Percentiles rank a stretch among this genome's conserved stretches.
phyloP scores from a whole-genome alignment of 306 rosid species.

The Hippophae rhamnoides region DNA sequence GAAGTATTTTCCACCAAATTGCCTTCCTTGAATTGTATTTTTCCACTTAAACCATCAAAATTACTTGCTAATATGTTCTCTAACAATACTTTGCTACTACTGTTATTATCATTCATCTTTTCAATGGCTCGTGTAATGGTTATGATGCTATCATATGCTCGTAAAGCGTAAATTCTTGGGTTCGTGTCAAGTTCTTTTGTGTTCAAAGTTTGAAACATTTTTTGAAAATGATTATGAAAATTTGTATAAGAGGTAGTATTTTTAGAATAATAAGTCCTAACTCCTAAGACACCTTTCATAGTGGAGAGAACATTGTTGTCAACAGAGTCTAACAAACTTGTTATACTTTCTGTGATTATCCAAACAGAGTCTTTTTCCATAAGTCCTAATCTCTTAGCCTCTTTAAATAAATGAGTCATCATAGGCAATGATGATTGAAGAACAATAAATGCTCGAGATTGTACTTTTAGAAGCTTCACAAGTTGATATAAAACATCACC shows the following conservation, averaged over 20 bases:
- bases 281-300: slow-evolving; percentile 62
- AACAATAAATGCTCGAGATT: slow-evolving; percentile 49
- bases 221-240: slow-evolving; percentile 24
- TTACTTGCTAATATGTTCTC: slow-evolving; percentile 23
- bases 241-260: slow-evolving; percentile 15
- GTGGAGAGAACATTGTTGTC: slow-evolving; percentile 30
- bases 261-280: slow-evolving; percentile 39
- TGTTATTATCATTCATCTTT: slow-evolving; percentile 10
- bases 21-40: slow-evolving; percentile 33
- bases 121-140: slow-evolving; percentile 34
- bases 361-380: slow-evolving; percentile 41
- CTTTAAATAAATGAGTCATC: slow-evolving; percentile 39
- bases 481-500: slow-evolving; percentile 40
- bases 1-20: slow-evolving; percentile 25
- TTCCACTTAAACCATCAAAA: slow-evolving; percentile 49
- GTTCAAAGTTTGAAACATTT: slow-evolving; percentile 20
- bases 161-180: slow-evolving; percentile 47
- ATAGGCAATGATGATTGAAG: slow-evolving; percentile 46
- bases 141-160: slow-evolving; percentile 52
- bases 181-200: slow-evolving; percentile 35
- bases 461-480: slow-evolving; percentile 20
- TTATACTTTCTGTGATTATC: slow-evolving; percentile 50
- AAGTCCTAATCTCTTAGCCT: slow-evolving; percentile 42
- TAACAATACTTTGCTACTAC: slow-evolving; percentile 5
- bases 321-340: slow-evolving; percentile 39